Base-by-base conservation (phyloP, 495 filamentous ascomycete species). In the Penicillium lividum region DNA sequence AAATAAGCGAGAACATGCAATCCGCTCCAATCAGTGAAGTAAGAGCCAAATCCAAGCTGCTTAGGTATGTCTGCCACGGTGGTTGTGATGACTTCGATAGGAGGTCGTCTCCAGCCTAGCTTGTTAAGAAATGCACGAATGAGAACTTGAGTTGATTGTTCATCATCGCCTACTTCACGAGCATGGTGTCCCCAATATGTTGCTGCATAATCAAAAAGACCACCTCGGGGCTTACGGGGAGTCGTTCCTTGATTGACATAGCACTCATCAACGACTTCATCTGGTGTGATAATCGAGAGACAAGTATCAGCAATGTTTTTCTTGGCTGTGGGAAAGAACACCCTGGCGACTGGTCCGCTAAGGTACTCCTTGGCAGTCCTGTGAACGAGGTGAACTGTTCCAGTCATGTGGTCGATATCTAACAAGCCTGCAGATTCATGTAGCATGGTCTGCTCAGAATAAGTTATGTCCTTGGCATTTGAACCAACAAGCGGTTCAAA, bases 231-330 rank as follows among this genome's bases (percentile, higher is more conserved):
- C 4, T 3, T 61, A 2, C 63, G 64, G 16, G 61, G 53, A 0
- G 56, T 25, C 9, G 13, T 40, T n/a, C 31, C 54, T 13, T 57
- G n/a, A 10, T 62, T 71, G 1, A 45, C 38, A 27, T 75, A 75
- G 30, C 73, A 75, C 2, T 73, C 71, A 52, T 73, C 73, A 0
- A 75, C 58, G 4, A 72, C 65, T 16, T 75, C 73, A 54, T 75
- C 73, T 0, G 62, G 29, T 0, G 53, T 68, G 9, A 75, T 70
- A 0, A 53, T 42, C 0, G 66, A 58, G 4, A 75, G 54, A 29
- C 73, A 75, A 4, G 45, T 29, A 4, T 75, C 67, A 0, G 73
- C 68, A 15, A 75, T 75, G 0, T 73, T 33, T 18, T 64, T 68
- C 22, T 69, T 51, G 3, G 73, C 73, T 11, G 56, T 48, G 0